Conservation (phyloP, 2,329 filamentous ascomycete species). For the Thielaviopsis ethacetica region DNA sequence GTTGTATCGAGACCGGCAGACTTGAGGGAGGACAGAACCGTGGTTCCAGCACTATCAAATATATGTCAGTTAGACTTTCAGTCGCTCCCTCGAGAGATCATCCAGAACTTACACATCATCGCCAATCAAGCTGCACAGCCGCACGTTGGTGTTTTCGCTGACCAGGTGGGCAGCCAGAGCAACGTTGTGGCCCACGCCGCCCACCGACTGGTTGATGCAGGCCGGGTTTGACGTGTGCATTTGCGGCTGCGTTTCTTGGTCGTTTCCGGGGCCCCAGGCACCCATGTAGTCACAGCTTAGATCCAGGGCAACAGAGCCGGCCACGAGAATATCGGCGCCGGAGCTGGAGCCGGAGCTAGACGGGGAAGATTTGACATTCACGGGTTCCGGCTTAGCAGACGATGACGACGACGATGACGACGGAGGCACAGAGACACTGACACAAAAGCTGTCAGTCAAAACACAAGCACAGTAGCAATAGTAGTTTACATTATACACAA, state of each 20-base stretch:
- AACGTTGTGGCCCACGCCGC: conserved; percentile 86
- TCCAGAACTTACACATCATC: conserved; percentile 46
- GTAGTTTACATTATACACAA: background rate
- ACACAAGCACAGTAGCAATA: background rate
- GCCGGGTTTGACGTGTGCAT: conserved; percentile 77
- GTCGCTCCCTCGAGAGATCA: too few species aligned
- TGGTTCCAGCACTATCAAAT: conserved; percentile 49
- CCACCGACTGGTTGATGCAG: conserved; percentile 63
- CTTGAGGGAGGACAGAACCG: conserved; percentile 50
- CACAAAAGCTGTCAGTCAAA: background rate
- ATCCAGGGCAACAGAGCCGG: conserved; percentile 81
- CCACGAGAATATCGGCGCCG: conserved; percentile 56
- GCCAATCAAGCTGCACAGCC: conserved; percentile 66
- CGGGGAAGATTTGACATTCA: conserved; percentile 11
- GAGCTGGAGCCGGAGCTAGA: conserved; percentile 13
- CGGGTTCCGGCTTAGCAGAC: conserved; percentile 7
- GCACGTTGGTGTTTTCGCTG: conserved; percentile 43
- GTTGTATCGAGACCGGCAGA: conserved; percentile 46
- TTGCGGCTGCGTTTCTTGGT: conserved; percentile 25
- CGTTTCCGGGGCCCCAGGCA: conserved; percentile 13
- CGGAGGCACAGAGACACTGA: background rate
- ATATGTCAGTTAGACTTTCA: conserved; percentile 5
- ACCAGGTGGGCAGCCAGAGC: conserved; percentile 63
- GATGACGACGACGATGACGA: background rate
- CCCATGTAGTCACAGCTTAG: conserved; percentile 59